A percentile compares a stretch with the other conserved stretches of the same genome.
phyloP scores from a whole-genome alignment of 1,284 basidiomycete species.

The Dichomitus squalens region DNA sequence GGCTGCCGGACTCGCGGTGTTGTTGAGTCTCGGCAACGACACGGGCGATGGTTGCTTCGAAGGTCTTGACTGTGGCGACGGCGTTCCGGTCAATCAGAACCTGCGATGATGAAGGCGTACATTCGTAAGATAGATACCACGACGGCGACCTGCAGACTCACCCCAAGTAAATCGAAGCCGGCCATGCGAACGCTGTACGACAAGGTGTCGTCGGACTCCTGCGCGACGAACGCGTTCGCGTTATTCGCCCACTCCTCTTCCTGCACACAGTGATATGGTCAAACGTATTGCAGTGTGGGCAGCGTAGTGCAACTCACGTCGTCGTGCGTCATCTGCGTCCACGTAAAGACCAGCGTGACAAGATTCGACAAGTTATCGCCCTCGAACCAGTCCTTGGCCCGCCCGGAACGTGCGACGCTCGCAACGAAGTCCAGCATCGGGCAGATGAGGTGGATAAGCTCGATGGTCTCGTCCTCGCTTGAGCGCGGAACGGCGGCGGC shows the following conservation, averaged over 20 bases:
- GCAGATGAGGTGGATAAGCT: slow-evolving; percentile 75
- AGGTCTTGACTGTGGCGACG: slow-evolving; percentile 53
- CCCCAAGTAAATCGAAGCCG: slow-evolving; percentile 82
- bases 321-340: slow-evolving; percentile 87
- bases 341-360: slow-evolving; percentile 65
- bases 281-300: neutral
- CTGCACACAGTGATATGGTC: slow-evolving; percentile 38
- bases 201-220: slow-evolving; percentile 92
- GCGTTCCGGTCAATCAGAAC: slow-evolving; percentile 73
- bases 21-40: slow-evolving; percentile 58
- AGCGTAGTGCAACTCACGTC: slow-evolving; percentile 58
- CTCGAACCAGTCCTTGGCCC: slow-evolving; percentile 64
- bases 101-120: slow-evolving; percentile 39
- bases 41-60: slow-evolving; percentile 63
- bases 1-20: slow-evolving; percentile 50
- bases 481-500: slow-evolving; percentile 57
- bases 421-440: slow-evolving; percentile 84
- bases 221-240: slow-evolving; percentile 90
- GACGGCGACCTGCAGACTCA: slow-evolving; percentile 32
- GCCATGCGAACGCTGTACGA: slow-evolving; percentile 83
- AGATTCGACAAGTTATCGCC: slow-evolving; percentile 56
- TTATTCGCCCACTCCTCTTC: slow-evolving; percentile 91
- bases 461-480: slow-evolving; percentile 79
- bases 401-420: slow-evolving; percentile 60
- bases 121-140: neutral